phyloP scores from a whole-genome alignment of 768 basidiomycete species.

The Filobasidium wieringae region DNA sequence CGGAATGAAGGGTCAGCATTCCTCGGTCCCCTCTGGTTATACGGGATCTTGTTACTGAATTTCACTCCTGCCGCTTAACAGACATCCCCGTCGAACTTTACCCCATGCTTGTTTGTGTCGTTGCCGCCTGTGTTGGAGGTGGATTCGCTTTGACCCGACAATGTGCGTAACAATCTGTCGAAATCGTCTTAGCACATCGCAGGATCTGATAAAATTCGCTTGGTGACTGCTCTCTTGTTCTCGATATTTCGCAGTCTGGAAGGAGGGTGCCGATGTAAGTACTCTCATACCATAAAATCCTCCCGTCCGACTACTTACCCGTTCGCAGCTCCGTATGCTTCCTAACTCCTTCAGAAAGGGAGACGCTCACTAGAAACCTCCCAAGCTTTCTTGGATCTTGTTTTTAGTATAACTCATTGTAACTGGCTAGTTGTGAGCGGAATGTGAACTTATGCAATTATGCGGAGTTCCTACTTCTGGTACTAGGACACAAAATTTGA shows the following conservation, averaged over 20 bases:
- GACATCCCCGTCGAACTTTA: conserved; percentile 38
- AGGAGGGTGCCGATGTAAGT: conserved; percentile 28
- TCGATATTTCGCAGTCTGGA: conserved; percentile 20
- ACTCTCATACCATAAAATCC: not conserved
- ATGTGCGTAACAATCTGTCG: conserved; percentile 14
- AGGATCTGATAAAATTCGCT: not conserved
- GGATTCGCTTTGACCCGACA: conserved; percentile 19
- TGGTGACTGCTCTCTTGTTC: not conserved
- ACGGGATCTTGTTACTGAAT: not conserved
- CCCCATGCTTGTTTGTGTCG: conserved; percentile 35
- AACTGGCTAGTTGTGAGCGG: no score
- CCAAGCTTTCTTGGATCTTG: no score
- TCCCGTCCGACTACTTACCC: not conserved
- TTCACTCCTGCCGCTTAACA: not conserved
- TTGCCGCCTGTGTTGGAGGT: conserved; percentile 31
- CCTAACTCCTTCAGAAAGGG: conserved; percentile 15
- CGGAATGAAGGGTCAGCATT: conserved; percentile 26
- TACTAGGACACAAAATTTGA: no score
- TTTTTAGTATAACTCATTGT: no score
- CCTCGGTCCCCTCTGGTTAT: not conserved
- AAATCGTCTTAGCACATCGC: not conserved
- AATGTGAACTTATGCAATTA: no score
- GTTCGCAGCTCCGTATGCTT: conserved; percentile 20
- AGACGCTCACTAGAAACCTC: no score
- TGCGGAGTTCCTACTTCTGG: no score